Conservation (phyloP, 257 asterid genomes). For the Phtheirospermum japonicum region DNA sequence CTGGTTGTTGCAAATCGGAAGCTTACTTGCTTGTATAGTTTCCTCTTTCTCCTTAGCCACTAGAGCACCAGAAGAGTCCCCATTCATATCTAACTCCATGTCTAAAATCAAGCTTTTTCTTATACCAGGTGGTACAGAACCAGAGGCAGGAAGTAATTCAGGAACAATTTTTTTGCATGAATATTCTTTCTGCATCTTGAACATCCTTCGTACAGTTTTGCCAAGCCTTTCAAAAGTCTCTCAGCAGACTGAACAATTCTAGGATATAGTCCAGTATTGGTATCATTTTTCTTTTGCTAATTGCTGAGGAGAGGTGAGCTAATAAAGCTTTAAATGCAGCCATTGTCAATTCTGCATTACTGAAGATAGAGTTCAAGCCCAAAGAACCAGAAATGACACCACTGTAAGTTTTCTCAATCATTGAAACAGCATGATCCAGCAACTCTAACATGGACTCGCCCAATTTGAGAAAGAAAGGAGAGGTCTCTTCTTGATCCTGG, state of each 20-base stretch:
- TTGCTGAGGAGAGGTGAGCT: conserved; percentile 63
- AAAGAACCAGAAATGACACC: conserved; percentile 39
- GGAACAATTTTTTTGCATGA: too few relatives aligned
- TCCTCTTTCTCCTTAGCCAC: too few relatives aligned
- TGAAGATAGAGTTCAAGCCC: conserved; percentile 49
- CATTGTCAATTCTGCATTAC: conserved; percentile 37
- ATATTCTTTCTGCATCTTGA: too few relatives aligned
- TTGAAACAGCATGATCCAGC: conserved; percentile 72
- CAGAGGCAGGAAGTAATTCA: too few relatives aligned
- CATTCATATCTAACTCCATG: conserved; percentile 73
- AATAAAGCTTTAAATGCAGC: conserved; percentile 62
- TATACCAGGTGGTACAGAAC: too few relatives aligned
- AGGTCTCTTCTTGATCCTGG: conserved; percentile 61
- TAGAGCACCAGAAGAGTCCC: conserved; percentile 55
- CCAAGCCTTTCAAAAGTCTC: too few relatives aligned
- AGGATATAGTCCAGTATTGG: too few relatives aligned
- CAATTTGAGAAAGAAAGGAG: conserved; percentile 54
- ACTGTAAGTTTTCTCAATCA: too few relatives aligned
- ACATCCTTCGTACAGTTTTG: too few relatives aligned
- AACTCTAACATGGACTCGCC: conserved; percentile 48
- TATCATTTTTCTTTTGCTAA: conserved; percentile 40
- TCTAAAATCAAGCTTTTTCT: conserved; percentile 56
- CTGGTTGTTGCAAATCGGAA: too few relatives aligned
- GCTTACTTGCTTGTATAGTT: too few relatives aligned
- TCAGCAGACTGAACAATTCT: too few relatives aligned